These are phyloP conservation scores for Pseudisothecium myosuroides DNA, from an alignment of 225 moss, liverwort and hornwort species.

Conservation along the genomic window DNA sequence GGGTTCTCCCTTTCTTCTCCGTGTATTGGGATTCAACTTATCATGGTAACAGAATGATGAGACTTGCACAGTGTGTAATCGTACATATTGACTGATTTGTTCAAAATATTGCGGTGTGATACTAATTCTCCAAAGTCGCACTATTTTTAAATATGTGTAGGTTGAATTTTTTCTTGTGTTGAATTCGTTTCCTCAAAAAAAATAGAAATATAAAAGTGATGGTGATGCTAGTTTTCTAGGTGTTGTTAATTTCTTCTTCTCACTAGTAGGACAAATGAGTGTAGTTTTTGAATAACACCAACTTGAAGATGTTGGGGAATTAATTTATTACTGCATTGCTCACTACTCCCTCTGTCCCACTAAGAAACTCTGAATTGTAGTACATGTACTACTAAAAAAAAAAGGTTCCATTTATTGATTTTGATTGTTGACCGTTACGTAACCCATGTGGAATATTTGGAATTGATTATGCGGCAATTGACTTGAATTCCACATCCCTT, in stretches of 20 bases:
- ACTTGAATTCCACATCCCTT: neutral
- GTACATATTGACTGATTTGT: neutral
- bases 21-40: neutral
- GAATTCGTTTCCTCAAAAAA: accelerated
- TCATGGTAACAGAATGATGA: neutral
- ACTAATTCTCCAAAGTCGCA: too few relatives aligned
- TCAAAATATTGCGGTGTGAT: too few relatives aligned
- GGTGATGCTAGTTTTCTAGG: neutral
- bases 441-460: neutral
- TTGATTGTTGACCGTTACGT: neutral
- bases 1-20: neutral
- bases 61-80: neutral
- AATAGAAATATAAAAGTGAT: neutral
- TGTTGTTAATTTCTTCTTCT: neutral
- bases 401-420: neutral
- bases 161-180: neutral
- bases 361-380: accelerated
- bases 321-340: neutral
- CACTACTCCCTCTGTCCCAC: neutral
- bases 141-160: neutral
- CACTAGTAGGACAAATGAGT: neutral
- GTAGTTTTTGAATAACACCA: neutral
- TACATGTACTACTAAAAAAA: too few relatives aligned
- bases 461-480: accelerated
- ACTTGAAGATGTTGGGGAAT: neutral